Evolutionary conservation across 495 filamentous ascomycete species (phyloP), one percentile per base, ranked within the genome.

Genomic region (Penicillium waksmanii): DNA sequence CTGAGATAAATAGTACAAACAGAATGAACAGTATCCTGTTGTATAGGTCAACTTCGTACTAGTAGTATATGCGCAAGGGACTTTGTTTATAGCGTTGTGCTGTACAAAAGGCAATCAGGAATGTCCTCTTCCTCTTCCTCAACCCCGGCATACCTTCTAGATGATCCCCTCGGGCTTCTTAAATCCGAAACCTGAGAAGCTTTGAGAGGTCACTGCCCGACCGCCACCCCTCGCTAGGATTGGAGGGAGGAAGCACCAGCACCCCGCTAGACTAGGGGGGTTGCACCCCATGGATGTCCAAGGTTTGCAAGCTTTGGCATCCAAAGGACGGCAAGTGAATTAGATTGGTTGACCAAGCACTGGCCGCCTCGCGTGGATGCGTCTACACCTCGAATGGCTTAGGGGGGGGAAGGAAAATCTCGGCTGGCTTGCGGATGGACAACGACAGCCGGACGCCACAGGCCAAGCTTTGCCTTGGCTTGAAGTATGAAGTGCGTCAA

Each of bases 361-460:
- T 48, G 46, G 21, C 46, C 46, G 18, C 21, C 21, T 48, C 42
- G 42, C 42, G 42, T 46, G n/a, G 42, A 8, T 46, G n/a, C 42
- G 42, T 46, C 17, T 46, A 46, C 42, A 21, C 42, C 17, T 9
- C n/a, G 42, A 19, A 21, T 10, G 42, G 42, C 8, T 46, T 46
- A 46, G 42, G 46, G 21, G 17, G 17, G 17, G 17, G 19, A 44
- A 44, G 15, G 8, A 18, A 44, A 19, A 44, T 48, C 42, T 48
- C 12, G 46, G 11, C 46, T 48, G 46, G 23, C 46, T 23, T 23
- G 46, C 18, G 46, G 23, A 48, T 23, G 19, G 23, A n/a, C 42
- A 17, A 17, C 42, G 18, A 48, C 35, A 54, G 33, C 34, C 43
- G 43, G 17, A 50, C 51, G 57, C 57, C 57, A 60, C 57, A 54